A percentile compares a stretch with the other conserved stretches of the same genome.
Evolutionary conservation across 306 rosid genomes (phyloP).

Genomic region (Mucuna pruriens): DNA sequence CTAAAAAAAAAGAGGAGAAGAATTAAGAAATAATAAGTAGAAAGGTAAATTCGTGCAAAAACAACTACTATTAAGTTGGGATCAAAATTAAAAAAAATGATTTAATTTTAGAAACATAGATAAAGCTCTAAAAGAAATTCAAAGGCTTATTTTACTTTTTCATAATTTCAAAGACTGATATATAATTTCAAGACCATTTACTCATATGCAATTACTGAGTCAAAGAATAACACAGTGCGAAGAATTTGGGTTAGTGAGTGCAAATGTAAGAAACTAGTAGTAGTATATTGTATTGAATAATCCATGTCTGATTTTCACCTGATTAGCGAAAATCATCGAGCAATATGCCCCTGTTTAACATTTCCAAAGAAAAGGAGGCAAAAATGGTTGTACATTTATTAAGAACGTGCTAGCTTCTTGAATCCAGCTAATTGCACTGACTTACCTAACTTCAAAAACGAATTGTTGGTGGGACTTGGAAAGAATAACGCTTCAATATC

Average conservation of each 20-base stretch:
- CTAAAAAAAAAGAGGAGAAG: too few relatives aligned
- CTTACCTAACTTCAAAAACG: slow-evolving; percentile 2
- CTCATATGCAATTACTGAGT: too few relatives aligned
- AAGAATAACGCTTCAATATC: neutral
- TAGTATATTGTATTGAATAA: neutral
- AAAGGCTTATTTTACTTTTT: too few relatives aligned
- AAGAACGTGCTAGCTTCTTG: neutral
- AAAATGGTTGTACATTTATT: neutral
- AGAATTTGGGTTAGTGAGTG: neutral
- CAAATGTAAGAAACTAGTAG: neutral
- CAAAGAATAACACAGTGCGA: neutral
- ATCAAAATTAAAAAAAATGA: too few relatives aligned
- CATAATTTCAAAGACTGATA: too few relatives aligned
- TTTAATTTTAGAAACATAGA: too few relatives aligned
- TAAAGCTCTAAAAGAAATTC: too few relatives aligned
- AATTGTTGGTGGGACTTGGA: neutral
- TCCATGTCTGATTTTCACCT: neutral
- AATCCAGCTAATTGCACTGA: neutral
- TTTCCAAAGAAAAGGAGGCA: neutral
- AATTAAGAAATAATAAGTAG: too few relatives aligned
- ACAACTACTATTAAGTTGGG: too few relatives aligned
- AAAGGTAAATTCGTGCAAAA: too few relatives aligned
- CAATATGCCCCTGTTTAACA: neutral
- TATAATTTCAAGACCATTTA: too few relatives aligned
- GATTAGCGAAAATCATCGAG: neutral